Evolutionary conservation across 1,284 basidiomycete genomes (phyloP), one percentile per base, ranked within the genome.

Genomic region (Apiotrichum siamense): DNA sequence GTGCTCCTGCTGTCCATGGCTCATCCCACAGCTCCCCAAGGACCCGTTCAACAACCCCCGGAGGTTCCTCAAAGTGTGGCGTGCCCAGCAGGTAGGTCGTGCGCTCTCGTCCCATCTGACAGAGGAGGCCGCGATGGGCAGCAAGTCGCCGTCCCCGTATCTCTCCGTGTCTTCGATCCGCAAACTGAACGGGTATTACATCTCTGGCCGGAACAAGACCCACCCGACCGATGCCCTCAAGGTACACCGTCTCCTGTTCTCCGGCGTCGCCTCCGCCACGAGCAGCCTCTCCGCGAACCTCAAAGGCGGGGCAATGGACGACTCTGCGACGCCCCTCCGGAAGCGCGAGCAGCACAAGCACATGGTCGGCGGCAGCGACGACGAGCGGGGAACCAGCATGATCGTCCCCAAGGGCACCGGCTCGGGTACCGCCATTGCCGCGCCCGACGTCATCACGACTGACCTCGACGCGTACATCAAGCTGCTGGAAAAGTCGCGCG

Each of bases 391-490:
- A 1, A 21, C 67, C 11, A 57, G 54, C 11, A 54, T 70, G 57
- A 69, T 72, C 42, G 50, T 68, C 1, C 63, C 66, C 6, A 59
- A 66, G 25, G 62, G 58, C 10, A 58, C 65, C 32, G 58, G 63
- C 1, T n/a, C n/a, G n/a, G n/a, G n/a, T n/a, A 62, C 61, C 11
- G 23, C 51, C 2, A 52, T 59, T 3, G 65, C 67, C 4, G 60
- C 66, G 9, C 67, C 67, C 4, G 66, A 69, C 45, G 57, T 63
- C 13, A 68, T 67, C 33, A 70, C 69, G 1, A 59, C 57, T 2
- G 62, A 69, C 49, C 58, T 65, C 26, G 69, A 65, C 42, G 66
- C 67, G 46, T 72, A 72, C 54, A 61, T 58, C 23, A 62, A 58
- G 31, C 63, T 65, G 3, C 58, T 72, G n/a, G 55, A 69, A 44